Percentiles rank a stretch among this genome's conserved stretches.
Evolutionary conservation across 345 rosid genomes (phyloP).

Genomic region (Linum usitatissimum): DNA sequence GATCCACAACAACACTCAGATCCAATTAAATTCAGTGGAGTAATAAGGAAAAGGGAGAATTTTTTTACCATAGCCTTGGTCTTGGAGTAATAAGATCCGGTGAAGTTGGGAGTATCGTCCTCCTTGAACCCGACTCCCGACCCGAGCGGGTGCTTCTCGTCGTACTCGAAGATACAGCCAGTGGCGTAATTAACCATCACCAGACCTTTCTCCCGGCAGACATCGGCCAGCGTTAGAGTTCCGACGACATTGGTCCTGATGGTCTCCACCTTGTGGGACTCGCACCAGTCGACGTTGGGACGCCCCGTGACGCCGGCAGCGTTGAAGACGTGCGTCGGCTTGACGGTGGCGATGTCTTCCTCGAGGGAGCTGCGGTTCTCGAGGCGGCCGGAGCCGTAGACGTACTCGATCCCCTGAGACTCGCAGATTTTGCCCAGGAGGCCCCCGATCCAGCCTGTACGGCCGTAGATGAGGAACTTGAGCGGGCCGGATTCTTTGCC

Average conservation of each 20-base stretch:
- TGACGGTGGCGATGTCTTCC: neutral
- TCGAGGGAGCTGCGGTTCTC: neutral
- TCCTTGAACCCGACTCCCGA: neutral
- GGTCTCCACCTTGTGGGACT: neutral
- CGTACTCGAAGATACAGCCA: neutral
- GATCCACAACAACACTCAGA: neutral
- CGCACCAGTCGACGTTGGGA: neutral
- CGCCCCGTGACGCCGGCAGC: neutral
- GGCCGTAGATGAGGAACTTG: neutral
- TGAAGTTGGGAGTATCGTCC: neutral
- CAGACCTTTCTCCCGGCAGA: neutral
- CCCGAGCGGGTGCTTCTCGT: neutral
- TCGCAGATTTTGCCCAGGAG: neutral
- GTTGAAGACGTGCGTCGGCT: neutral
- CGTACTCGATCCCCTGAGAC: neutral
- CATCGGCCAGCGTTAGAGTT: neutral
- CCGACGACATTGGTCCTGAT: neutral
- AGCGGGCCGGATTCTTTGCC: neutral
- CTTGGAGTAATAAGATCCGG: neutral
- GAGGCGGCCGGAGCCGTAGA: neutral
- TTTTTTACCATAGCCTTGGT: neutral
- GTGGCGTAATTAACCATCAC: neutral
- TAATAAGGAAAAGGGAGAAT: neutral
- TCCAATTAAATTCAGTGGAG: neutral
- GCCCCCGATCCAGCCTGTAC: neutral